These are phyloP conservation scores for Leccinum subrobustum DNA, from an alignment of 1,284 basidiomycete genomes.

Conservation along the genomic window DNA sequence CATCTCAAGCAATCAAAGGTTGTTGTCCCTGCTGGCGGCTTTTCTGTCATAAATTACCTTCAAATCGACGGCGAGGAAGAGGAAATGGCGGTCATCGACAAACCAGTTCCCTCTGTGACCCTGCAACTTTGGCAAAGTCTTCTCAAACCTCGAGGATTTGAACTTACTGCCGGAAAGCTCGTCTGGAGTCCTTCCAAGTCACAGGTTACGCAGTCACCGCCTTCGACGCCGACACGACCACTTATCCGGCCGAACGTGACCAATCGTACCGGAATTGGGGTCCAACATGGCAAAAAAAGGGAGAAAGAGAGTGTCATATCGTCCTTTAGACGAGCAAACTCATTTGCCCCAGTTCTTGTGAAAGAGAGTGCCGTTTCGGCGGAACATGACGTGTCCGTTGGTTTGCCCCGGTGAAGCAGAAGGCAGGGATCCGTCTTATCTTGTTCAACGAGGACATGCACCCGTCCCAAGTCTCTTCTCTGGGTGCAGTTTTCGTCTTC, in stretches of 20 bases:
- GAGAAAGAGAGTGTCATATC: conserved; percentile 48
- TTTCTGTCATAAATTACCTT: conserved; percentile 25
- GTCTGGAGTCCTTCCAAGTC: conserved; percentile 39
- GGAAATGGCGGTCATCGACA: conserved; percentile 54
- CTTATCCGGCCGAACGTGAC: not conserved
- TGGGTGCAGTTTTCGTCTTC: conserved; percentile 51
- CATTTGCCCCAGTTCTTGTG: conserved; percentile 46
- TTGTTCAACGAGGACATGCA: not conserved
- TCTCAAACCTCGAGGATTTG: conserved; percentile 62
- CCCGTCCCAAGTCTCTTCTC: conserved; percentile 41
- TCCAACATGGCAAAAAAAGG: conserved; percentile 13
- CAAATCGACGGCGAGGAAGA: conserved; percentile 29
- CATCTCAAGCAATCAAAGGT: conserved; percentile 6
- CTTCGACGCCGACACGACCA: conserved; percentile 17
- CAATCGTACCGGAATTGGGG: not conserved
- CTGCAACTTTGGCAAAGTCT: conserved; percentile 67
- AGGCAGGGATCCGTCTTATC: conserved; percentile 14
- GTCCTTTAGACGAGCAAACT: conserved; percentile 54
- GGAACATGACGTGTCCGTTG: conserved; percentile 32
- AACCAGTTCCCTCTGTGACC: conserved; percentile 56
- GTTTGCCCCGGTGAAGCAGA: conserved; percentile 22
- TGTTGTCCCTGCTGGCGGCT: conserved; percentile 18
- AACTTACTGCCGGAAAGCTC: conserved; percentile 52
- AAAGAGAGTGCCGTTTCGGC: conserved; percentile 40
- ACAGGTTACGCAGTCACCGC: conserved; percentile 22